phyloP scores from a whole-genome alignment of 352 stramenopile genomes.

The Pythium guiyangense region DNA sequence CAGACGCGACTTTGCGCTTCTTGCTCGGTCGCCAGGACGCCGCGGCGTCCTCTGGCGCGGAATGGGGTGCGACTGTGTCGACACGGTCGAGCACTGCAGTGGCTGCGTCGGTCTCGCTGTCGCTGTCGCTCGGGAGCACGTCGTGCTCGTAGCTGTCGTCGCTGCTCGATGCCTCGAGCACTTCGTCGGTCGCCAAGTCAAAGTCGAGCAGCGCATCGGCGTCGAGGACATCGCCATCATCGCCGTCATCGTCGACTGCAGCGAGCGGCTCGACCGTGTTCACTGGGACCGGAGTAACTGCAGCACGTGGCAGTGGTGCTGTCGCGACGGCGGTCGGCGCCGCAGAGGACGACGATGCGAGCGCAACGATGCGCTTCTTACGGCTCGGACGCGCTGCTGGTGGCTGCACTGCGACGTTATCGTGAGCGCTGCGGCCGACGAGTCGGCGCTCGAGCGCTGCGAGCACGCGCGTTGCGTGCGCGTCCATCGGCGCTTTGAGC shows the following conservation, averaged over 20 bases:
- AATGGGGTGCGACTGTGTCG: too few species aligned
- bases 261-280: too few species aligned
- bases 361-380: conserved; percentile 4
- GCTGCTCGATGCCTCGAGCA: conserved; percentile 18
- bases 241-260: too few species aligned
- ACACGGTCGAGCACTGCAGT: not conserved
- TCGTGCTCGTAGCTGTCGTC: conserved; percentile 73
- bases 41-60: not conserved
- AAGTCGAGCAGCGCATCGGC: conserved; percentile 1
- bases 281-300: too few species aligned
- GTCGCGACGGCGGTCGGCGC: too few species aligned
- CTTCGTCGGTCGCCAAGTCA: conserved; percentile 10
- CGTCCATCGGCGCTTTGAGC: conserved; percentile 34
- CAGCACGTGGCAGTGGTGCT: too few species aligned
- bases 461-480: conserved; percentile 49
- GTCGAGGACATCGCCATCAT: not conserved
- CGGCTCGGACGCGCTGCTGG: conserved; percentile 1
- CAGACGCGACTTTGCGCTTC: conserved; percentile 37
- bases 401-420: not conserved
- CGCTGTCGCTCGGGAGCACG: conserved; percentile 36
- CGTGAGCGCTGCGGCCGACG: conserved; percentile 27
- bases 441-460: conserved; percentile 67
- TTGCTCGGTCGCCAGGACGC: conserved; percentile 30
- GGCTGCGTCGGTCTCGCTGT: conserved; percentile 3
- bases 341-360: not conserved